Evolutionary conservation across 306 rosid genomes (phyloP).

Genomic region (Casuarina cunninghamiana): DNA sequence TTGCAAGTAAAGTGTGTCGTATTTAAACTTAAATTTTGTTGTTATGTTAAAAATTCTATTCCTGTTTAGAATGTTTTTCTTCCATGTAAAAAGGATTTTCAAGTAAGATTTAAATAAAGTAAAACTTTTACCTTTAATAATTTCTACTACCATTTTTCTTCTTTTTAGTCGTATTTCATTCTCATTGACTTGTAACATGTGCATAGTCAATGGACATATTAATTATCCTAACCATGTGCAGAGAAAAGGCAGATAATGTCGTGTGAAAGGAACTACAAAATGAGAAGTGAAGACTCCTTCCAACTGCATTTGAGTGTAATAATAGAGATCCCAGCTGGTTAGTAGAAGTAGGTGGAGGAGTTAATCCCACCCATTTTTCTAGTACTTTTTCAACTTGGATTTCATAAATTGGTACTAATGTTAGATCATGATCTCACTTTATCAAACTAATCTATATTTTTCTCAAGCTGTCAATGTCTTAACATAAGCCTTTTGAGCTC

Average conservation of each 20-base stretch:
- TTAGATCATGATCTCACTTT: not conserved
- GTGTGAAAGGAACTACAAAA: not conserved
- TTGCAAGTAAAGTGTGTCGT: too few relatives aligned
- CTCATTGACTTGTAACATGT: too few relatives aligned
- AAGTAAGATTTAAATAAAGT: too few relatives aligned
- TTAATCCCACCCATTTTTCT: constrained; percentile 16
- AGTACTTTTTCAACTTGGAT: constrained; percentile 11
- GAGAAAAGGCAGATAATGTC: not conserved
- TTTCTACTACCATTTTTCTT: too few relatives aligned
- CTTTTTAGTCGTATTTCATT: too few relatives aligned
- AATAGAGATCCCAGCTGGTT: constrained; percentile 2
- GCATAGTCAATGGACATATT: too few relatives aligned
- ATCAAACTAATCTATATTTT: constrained; percentile 9
- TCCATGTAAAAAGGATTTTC: too few relatives aligned
- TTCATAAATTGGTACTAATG: constrained; percentile 15
- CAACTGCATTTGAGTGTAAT: not conserved
- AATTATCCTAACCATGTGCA: not conserved
- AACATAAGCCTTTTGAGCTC: not conserved
- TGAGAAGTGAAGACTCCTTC: not conserved
- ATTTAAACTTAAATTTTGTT: too few relatives aligned
- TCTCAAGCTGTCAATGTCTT: not conserved
- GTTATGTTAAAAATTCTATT: too few relatives aligned
- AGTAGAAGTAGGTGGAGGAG: constrained; percentile 29
- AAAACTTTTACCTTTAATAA: too few relatives aligned
- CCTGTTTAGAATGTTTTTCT: too few relatives aligned